Evolutionary conservation across 192 early-diverging fungal genomes (phyloP).

Genomic region (Chytriomyces sp.): DNA sequence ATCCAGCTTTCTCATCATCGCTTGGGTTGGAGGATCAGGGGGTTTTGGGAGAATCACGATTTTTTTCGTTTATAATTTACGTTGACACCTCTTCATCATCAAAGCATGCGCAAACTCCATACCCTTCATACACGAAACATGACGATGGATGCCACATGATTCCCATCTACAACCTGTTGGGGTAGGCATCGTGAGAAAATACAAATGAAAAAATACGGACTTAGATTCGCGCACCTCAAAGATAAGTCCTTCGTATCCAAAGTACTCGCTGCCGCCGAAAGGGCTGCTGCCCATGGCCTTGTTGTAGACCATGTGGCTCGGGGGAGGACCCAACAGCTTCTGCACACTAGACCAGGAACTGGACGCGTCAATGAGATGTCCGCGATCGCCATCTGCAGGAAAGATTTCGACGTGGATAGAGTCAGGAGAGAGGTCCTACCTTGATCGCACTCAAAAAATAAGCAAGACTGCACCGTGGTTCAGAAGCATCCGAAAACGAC

Average conservation of each 20-base stretch:
- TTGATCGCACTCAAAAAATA: neutral
- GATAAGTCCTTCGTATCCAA: slow-evolving; percentile 21
- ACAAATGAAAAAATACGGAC: too few relatives aligned
- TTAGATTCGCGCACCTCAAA: too few relatives aligned
- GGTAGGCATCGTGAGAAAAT: too few relatives aligned
- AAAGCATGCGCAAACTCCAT: too few relatives aligned
- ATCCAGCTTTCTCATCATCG: too few relatives aligned
- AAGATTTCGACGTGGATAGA: too few relatives aligned
- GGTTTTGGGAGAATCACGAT: too few relatives aligned
- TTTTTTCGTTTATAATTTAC: too few relatives aligned
- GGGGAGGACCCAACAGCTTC: slow-evolving; percentile 5
- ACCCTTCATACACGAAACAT: slow-evolving; percentile 13
- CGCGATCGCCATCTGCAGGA: neutral
- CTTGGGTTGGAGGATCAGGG: too few relatives aligned
- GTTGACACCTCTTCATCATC: neutral
- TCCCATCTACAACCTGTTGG: slow-evolving; percentile 13
- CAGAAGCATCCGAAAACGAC: slow-evolving; percentile 1
- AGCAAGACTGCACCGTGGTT: neutral
- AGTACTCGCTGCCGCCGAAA: slow-evolving; percentile 19
- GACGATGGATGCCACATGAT: slow-evolving; percentile 11
- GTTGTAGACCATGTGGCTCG: slow-evolving; percentile 20
- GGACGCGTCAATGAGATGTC: neutral
- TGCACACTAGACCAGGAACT: slow-evolving; percentile 1
- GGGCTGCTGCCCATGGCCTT: slow-evolving; percentile 16
- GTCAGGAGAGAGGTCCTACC: neutral